Percentiles rank a stretch among this genome's conserved stretches.
Evolutionary conservation across 495 filamentous ascomycete species (phyloP).

Genomic region (Poronia punctata): DNA sequence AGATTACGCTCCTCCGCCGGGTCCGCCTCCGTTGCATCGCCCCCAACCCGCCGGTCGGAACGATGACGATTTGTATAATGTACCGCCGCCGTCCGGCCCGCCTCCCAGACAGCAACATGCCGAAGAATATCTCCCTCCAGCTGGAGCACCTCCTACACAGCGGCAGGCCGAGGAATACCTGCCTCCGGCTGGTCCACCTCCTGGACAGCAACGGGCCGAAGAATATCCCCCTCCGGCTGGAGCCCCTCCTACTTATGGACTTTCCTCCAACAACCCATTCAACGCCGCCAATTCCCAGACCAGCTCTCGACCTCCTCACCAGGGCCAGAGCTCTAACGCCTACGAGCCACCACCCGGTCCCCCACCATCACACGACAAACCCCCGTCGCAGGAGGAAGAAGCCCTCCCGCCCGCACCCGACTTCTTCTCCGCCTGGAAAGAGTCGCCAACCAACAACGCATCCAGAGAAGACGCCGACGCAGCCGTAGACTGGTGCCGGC

Average conservation of each 20-base stretch:
- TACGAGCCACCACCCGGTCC: slow-evolving; percentile 36
- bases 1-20: slow-evolving; percentile 19
- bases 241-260: slow-evolving; percentile 30
- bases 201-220: slow-evolving; percentile 24
- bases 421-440: slow-evolving; percentile 53
- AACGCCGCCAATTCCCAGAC: slow-evolving; percentile 22
- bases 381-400: slow-evolving; percentile 34
- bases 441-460: slow-evolving; percentile 69
- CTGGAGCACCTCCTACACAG: slow-evolving; percentile 31
- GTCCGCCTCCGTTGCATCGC: slow-evolving; percentile 30
- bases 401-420: slow-evolving; percentile 76
- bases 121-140: slow-evolving; percentile 19
- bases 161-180: slow-evolving; percentile 20
- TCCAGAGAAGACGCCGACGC: slow-evolving; percentile 59
- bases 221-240: slow-evolving; percentile 32
- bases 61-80: too few relatives aligned
- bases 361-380: slow-evolving; percentile 37
- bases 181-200: slow-evolving; percentile 28
- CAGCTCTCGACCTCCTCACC: slow-evolving; percentile 26
- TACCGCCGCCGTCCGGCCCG: slow-evolving; percentile 17
- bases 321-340: slow-evolving; percentile 9
- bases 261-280: slow-evolving; percentile 14
- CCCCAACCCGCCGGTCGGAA: too few relatives aligned
- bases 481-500: slow-evolving; percentile 63
- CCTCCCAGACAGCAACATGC: slow-evolving; percentile 13